A percentile compares a stretch with the other conserved stretches of the same genome.
These are phyloP conservation scores for Debaryomyces udenii DNA, from an alignment of 1,139 yeast genomes.

Conservation along the genomic window DNA sequence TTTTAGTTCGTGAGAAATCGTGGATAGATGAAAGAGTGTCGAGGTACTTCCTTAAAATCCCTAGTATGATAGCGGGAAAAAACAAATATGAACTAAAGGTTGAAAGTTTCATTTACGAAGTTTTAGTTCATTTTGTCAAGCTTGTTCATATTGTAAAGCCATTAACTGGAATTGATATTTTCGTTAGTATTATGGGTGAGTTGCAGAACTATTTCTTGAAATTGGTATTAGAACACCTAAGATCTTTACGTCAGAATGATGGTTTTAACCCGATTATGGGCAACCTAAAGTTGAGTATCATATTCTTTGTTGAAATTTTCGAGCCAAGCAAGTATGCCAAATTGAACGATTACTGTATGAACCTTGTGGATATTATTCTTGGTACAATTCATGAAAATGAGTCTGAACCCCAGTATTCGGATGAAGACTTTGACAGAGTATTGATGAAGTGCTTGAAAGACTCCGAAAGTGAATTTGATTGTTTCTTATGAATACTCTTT, in stretches of 20 bases:
- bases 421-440: constrained; percentile 31
- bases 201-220: constrained; percentile 42
- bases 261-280: constrained; percentile 17
- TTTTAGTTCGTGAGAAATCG: constrained; percentile 41
- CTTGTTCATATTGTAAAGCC: constrained; percentile 46
- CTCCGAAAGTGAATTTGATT: constrained; percentile 37
- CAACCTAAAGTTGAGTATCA: constrained; percentile 41
- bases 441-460: constrained; percentile 34
- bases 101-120: constrained; percentile 46
- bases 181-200: constrained; percentile 41
- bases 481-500: constrained; percentile 14
- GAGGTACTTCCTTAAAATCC: constrained; percentile 29
- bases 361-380: constrained; percentile 37
- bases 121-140: constrained; percentile 46
- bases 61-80: constrained; percentile 7
- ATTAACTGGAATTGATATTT: constrained; percentile 42
- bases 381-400: constrained; percentile 35
- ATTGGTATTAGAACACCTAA: constrained; percentile 35
- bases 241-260: constrained; percentile 26
- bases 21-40: constrained; percentile 34
- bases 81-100: constrained; percentile 23
- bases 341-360: constrained; percentile 41
- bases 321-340: constrained; percentile 39
- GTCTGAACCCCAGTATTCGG: constrained; percentile 22
- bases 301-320: constrained; percentile 45